Percentiles rank a stretch among this genome's conserved stretches.
These are phyloP conservation scores for Azolla pinnata DNA, from an alignment of 75 land plant species.

Conservation along the genomic window DNA sequence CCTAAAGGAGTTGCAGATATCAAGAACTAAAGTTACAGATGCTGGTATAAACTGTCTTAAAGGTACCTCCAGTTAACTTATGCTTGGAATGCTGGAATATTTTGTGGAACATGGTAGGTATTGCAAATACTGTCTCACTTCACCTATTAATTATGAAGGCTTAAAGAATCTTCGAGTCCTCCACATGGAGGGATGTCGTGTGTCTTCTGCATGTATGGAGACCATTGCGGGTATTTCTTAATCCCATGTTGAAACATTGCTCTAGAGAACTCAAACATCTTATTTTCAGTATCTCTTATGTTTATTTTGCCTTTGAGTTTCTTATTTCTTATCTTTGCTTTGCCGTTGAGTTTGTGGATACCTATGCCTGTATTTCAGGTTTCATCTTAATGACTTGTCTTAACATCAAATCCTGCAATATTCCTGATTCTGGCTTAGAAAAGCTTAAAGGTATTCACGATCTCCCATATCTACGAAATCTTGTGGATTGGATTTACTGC, in stretches of 20 bases:
- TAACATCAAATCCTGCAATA: slow-evolving; percentile 51
- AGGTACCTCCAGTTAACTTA: slow-evolving; percentile 33
- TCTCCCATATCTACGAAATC: no score
- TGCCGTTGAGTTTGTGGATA: background rate
- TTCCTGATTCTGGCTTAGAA: slow-evolving; percentile 58
- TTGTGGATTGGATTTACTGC: no score
- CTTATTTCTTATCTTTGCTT: background rate
- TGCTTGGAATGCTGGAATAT: no score
- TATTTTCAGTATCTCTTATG: background rate
- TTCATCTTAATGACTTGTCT: slow-evolving; percentile 39
- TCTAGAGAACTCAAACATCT: no score
- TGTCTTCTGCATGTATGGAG: slow-evolving; percentile 71
- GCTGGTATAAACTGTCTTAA: slow-evolving; percentile 56
- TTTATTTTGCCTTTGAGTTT: background rate
- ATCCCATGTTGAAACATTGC: background rate
- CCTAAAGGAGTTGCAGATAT: slow-evolving; percentile 61
- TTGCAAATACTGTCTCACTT: no score
- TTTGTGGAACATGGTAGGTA: no score
- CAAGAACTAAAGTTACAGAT: slow-evolving; percentile 73
- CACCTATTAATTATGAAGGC: no score
- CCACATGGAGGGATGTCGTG: slow-evolving; percentile 85
- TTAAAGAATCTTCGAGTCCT: slow-evolving; percentile 40
- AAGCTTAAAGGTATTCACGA: slow-evolving; percentile 67
- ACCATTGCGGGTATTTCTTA: slow-evolving; percentile 53
- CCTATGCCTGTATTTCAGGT: slow-evolving; percentile 29